Evolutionary conservation across 2,329 filamentous ascomycete species (phyloP).

Genomic region (Neofusicoccum sp.): DNA sequence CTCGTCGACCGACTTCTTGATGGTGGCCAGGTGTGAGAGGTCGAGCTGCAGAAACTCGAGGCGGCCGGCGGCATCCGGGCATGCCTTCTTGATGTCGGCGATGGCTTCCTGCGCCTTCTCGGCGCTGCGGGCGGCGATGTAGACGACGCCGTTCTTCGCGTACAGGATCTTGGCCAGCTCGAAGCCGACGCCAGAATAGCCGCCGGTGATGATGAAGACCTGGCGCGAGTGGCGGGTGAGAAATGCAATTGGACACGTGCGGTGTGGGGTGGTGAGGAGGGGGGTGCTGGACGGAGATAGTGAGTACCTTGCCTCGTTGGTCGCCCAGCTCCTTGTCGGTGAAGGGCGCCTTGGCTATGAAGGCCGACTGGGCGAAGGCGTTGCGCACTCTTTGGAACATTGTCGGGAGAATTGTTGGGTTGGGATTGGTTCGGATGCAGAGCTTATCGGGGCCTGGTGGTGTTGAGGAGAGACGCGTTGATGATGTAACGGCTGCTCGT

Average conservation of each 20-base stretch:
- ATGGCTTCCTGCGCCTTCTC: conserved; percentile 49
- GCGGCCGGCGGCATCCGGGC: conserved; percentile 30
- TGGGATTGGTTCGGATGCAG: not conserved
- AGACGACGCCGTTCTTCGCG: conserved; percentile 54
- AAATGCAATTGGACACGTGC: too few relatives aligned
- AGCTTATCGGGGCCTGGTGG: not conserved
- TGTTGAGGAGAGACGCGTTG: not conserved
- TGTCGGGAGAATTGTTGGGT: not conserved
- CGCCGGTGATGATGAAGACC: conserved; percentile 50
- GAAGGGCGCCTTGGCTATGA: conserved; percentile 39
- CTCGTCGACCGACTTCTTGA: conserved; percentile 37
- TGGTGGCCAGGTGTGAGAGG: conserved; percentile 43
- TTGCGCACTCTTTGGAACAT: conserved; percentile 10
- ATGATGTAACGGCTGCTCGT: not conserved
- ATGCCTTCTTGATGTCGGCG: conserved; percentile 37
- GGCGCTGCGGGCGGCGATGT: conserved; percentile 51
- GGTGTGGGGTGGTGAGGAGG: not conserved
- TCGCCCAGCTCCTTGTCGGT: conserved; percentile 45
- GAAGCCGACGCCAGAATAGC: conserved; percentile 50
- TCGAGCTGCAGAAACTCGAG: conserved; percentile 34
- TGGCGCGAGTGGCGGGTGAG: not conserved
- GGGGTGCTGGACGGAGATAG: not conserved
- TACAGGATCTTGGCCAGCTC: conserved; percentile 57
- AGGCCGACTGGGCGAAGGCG: conserved; percentile 24
- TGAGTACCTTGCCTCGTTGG: conserved; percentile 20